A percentile compares a stretch with the other conserved stretches of the same genome.
phyloP scores from a whole-genome alignment of 495 filamentous ascomycete genomes.

The Astrothelium subdiscretum region DNA sequence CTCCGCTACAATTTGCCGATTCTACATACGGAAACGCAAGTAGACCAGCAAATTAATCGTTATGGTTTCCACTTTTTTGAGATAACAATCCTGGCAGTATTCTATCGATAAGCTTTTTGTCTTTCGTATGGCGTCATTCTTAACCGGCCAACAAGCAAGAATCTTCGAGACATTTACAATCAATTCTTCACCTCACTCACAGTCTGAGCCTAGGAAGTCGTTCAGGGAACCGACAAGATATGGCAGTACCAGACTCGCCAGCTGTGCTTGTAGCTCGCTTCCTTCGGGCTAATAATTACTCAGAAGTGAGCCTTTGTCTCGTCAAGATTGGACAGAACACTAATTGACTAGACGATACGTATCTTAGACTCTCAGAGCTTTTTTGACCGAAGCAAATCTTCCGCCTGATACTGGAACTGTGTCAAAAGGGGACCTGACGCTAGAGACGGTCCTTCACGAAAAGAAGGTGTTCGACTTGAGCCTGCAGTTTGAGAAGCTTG shows the following conservation, averaged over 20 bases:
- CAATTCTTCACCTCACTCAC: no score
- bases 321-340: background rate
- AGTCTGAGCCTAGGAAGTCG: no score
- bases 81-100: no score
- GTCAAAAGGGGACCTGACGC: conserved; percentile 38
- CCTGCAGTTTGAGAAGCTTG: conserved; percentile 44
- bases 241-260: conserved; percentile 36
- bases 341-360: conserved; percentile 7
- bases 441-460: conserved; percentile 54
- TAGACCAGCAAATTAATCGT: no score
- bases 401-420: conserved; percentile 33
- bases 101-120: no score
- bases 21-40: no score
- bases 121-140: no score
- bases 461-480: conserved; percentile 52
- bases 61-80: no score
- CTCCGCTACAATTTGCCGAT: no score
- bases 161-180: no score
- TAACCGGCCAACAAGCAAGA: no score
- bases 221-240: no score
- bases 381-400: conserved; percentile 51
- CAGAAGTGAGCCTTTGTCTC: conserved; percentile 29
- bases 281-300: conserved; percentile 47
- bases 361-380: conserved; percentile 41
- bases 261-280: conserved; percentile 50